Evolutionary conservation across 176 grass and related monocot species (phyloP).

Genomic region (Luzula sylvatica): DNA sequence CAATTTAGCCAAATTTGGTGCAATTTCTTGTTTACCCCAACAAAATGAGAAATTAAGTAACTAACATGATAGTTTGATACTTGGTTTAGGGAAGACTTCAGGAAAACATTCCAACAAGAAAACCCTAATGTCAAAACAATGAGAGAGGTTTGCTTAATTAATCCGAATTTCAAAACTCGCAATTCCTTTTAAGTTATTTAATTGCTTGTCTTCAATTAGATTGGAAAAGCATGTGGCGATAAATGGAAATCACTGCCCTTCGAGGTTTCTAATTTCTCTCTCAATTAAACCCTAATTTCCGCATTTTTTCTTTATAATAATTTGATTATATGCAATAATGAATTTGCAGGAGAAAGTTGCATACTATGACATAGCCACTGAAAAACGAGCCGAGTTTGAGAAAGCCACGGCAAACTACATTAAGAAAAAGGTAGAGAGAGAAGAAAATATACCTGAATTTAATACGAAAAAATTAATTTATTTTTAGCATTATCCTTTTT

Average conservation of each 20-base stretch:
- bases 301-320: not conserved
- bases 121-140: conserved; percentile 83
- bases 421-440: conserved; percentile 54
- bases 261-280: conserved; percentile 48
- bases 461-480: not conserved
- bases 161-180: conserved; percentile 2
- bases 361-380: conserved; percentile 82
- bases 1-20: too few relatives aligned
- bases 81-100: conserved; percentile 84
- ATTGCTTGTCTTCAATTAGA: conserved; percentile 32
- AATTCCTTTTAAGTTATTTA: conserved; percentile 15
- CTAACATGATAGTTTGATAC: not conserved
- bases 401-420: conserved; percentile 59
- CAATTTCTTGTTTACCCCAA: too few relatives aligned
- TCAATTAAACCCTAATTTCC: not conserved
- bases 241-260: conserved; percentile 92
- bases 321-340: not conserved
- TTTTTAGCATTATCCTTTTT: not conserved
- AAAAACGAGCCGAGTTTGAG: conserved; percentile 82
- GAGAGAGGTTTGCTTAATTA: conserved; percentile 50
- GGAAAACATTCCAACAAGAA: conserved; percentile 59
- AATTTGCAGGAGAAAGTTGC: conserved; percentile 63
- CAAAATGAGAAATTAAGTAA: too few relatives aligned
- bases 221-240: conserved; percentile 82
- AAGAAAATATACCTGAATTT: not conserved